Base-by-base conservation (phyloP, 2,329 filamentous ascomycete species). In the Hymenotorrendiella dingleyae region DNA sequence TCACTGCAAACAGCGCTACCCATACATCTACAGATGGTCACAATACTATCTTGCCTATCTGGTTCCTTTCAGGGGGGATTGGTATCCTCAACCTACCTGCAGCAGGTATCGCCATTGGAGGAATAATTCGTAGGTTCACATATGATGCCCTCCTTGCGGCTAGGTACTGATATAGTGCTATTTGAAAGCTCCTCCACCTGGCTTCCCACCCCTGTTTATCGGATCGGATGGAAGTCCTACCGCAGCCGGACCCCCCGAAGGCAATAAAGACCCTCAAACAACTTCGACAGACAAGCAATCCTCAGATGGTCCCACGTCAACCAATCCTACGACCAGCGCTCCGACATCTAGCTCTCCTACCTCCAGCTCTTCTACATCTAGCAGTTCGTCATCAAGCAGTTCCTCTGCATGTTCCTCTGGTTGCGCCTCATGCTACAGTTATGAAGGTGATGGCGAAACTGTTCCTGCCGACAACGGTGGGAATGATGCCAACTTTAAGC, bases 11-110 rank as follows among this genome's bases (percentile, higher is more conserved):
- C 21, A 43, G 40, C 33, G 40, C 30, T 4, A 43, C 40, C 16
- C 14, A 36, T 12, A 43, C 40, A 7, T 36, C 34, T 16, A 32
- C 16, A 21, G 23, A 37, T 21, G 40, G 40, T 3, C 40, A 43
- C 27, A 27, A 43, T n/a, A 43, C 40, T 7, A 37, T 43, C 32
- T 24, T 43, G 26, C 40, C 40, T 14, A 43, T 43, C 17, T 43
- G 40, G 40, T 37, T 38, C 11, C n/a, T 43, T 37, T 17, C 23
- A 16, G n/a, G 16, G 23, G 40, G 20, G 22, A 37, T 43, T 27
- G 40, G 40, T 24, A 37, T 43, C 10, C 37, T 43, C n/a, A 19
- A 37, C n/a, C 17, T 43, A 4, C 40, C 40, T 19, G 17, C 27
- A 28, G 19, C 27, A 5, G 40, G 20, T 16, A 21, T 43, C 9